Base-by-base conservation (phyloP, 1,139 yeast species). In the Pneumocystis oryctolagi region DNA sequence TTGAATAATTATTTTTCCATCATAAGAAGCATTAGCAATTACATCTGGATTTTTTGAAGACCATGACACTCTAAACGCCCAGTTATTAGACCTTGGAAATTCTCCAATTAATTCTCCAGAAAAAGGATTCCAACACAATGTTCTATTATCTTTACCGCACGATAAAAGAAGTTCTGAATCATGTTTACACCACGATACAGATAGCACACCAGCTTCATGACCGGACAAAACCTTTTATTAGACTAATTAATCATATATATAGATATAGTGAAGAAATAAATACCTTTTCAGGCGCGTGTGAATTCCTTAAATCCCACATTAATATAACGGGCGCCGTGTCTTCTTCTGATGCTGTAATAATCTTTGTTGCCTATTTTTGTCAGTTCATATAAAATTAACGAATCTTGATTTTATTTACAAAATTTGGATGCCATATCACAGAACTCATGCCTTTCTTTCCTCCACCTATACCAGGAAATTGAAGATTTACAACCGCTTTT, bases 221-320 rank as follows among this genome's bases (percentile, higher is more conserved):
- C 97, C 97, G 62, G 77, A 76, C 70, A 92, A 75, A 35, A 87
- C 78, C 66, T 77, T 35, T 34, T 39, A 25, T 56, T 35, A 14
- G 2, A 57, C 6, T 57, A 30, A 25, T 25, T 25, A 47, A 47
- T 25, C 3, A 47, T 12, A 28, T 20, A 30, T 3, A 12, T 57
- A n/a, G n/a, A 39, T 28, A 12, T 57, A 14, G 30, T 39, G 20
- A 28, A 9, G 5, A 2, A 57, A 30, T 57, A 20, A 6, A 57
- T 57, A 57, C 59, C 42, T 39, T 76, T 72, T 88, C 90, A 6
- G 99, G 98, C 30, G 87, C 90, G 71, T 87, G 86, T 31, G 96
- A 83, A 73, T 92, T 92, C 74, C 97, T 83, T 71, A 94, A 80
- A 76, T 92, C 97, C 98, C 98, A 94, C 18, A 92, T 79, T 68